These are phyloP conservation scores for Solanum bukasovii DNA, from an alignment of 257 asterid genomes.

Conservation along the genomic window DNA sequence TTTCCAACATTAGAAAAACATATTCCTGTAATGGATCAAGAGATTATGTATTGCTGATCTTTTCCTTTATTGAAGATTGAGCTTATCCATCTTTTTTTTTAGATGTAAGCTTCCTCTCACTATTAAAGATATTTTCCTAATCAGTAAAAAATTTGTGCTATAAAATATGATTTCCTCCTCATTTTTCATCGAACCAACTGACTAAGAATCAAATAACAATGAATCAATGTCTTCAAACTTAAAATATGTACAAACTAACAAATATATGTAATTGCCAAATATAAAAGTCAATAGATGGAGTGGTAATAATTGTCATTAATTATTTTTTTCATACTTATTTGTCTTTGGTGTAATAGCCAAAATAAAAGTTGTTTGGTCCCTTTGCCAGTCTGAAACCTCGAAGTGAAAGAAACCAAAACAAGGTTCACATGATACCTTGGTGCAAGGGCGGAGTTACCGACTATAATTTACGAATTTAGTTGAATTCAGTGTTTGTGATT, in stretches of 20 bases:
- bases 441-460: background rate
- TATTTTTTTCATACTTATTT: background rate
- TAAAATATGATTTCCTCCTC: accelerated
- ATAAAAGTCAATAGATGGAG: background rate
- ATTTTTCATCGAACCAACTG: accelerated
- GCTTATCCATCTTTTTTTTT: background rate
- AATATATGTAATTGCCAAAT: background rate
- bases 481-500: accelerated
- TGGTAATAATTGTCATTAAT: background rate
- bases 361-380: background rate
- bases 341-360: background rate
- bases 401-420: background rate
- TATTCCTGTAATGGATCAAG: background rate
- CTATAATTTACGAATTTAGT: accelerated
- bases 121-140: too few species aligned
- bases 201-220: background rate
- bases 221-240: background rate
- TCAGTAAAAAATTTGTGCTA: too few species aligned
- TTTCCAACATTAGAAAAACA: background rate
- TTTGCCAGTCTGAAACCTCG: background rate
- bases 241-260: background rate
- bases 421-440: background rate
- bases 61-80: background rate
- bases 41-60: background rate
- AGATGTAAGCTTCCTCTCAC: background rate